These are phyloP conservation scores for Protomyces arabidopsidicola DNA, from an alignment of 1,139 yeast species.

Conservation along the genomic window DNA sequence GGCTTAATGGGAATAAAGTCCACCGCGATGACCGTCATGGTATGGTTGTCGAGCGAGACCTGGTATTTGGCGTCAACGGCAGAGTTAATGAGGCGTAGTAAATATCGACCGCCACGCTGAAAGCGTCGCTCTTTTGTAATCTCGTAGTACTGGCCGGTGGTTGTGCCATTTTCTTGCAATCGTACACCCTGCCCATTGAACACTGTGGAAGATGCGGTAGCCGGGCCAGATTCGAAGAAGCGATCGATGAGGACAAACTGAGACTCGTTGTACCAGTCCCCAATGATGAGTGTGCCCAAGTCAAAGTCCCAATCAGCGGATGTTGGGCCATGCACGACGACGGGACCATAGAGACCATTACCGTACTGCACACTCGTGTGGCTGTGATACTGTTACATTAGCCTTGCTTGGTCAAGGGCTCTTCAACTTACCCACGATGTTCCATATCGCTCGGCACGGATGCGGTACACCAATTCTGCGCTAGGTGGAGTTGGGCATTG, in stretches of 20 bases:
- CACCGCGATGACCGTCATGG: constrained; percentile 39
- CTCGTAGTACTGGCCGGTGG: constrained; percentile 31
- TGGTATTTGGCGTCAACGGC: constrained; percentile 36
- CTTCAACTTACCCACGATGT: constrained; percentile 87
- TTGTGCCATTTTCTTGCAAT: constrained; percentile 32
- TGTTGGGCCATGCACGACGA: constrained; percentile 6
- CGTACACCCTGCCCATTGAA: constrained; percentile 38
- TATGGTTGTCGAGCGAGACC: constrained; percentile 35
- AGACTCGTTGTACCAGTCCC: constrained; percentile 72
- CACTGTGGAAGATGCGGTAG: constrained; percentile 58
- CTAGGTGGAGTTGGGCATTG: constrained; percentile 81
- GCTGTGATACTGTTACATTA: constrained; percentile 49
- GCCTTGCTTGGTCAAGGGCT: constrained; percentile 47
- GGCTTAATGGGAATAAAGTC: constrained; percentile 31
- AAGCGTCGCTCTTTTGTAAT: constrained; percentile 31
- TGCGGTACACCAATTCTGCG: constrained; percentile 58
- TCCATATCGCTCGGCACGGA: constrained; percentile 69
- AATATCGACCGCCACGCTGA: constrained; percentile 32
- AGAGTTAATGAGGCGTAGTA: constrained; percentile 38
- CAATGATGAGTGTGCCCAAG: constrained; percentile 49
- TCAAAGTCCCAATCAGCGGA: constrained; percentile 58
- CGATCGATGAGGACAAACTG: constrained; percentile 49
- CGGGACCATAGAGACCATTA: constrained; percentile 41
- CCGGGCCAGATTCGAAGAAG: constrained; percentile 65
- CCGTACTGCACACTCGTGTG: constrained; percentile 42